A percentile compares a stretch with the other conserved stretches of the same genome.
Evolutionary conservation across 148 eudicot genomes (phyloP).

Genomic region (Oxyria digyna): DNA sequence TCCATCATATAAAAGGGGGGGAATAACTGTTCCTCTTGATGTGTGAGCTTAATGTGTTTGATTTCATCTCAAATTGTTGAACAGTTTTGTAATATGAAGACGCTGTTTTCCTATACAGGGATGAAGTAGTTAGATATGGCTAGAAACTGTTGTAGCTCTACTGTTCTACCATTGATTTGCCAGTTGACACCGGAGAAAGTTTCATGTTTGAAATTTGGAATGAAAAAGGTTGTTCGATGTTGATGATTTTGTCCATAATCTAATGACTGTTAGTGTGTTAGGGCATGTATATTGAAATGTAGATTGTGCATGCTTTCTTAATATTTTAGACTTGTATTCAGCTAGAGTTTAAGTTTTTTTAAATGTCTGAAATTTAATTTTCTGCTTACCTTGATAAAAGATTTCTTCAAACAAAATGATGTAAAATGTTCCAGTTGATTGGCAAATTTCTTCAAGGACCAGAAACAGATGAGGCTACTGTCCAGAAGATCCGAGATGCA

Average conservation of each 20-base stretch:
- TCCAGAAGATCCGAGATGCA: constrained; percentile 80
- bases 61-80: background rate
- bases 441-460: constrained; percentile 98
- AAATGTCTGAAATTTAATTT: background rate
- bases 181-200: too few relatives aligned
- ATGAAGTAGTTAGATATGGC: background rate
- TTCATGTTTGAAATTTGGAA: too few relatives aligned
- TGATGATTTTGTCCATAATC: background rate
- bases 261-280: background rate
- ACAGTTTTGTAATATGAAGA: background rate
- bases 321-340: background rate
- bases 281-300: too few relatives aligned
- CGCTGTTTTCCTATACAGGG: background rate
- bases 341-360: background rate
- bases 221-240: too few relatives aligned
- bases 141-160: background rate
- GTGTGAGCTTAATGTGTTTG: background rate
- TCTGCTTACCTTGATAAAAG: background rate
- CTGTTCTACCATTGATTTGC: too few relatives aligned
- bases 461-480: constrained; percentile 90
- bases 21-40: background rate
- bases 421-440: constrained; percentile 9
- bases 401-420: background rate
- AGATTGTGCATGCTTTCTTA: too few relatives aligned
- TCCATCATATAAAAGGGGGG: background rate